Evolutionary conservation across 2,329 filamentous ascomycete genomes (phyloP), one percentile per base, ranked within the genome.

Genomic region (Trichoderma oligosporum): DNA sequence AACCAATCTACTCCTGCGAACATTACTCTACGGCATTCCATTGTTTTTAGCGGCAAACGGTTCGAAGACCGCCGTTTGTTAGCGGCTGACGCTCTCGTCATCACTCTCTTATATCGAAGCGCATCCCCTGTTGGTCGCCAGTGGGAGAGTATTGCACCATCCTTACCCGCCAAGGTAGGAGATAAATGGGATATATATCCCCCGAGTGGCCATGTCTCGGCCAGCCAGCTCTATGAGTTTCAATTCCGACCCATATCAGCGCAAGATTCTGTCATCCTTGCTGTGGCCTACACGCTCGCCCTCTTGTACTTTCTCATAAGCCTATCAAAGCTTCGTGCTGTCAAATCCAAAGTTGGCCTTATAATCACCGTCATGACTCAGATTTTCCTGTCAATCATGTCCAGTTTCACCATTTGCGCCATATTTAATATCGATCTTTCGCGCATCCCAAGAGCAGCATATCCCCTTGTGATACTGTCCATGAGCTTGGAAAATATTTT

Each of bases 401-500:
- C 88, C 4, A 91, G 88, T 70, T 89, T 93, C 66, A 91, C 88
- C 0, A 78, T 93, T 35, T 92, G 89, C 66, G 87, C 87, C 31
- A 78, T 91, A 44, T 79, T 91, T 61, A 86, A 87, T 61, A 82
- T 92, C 65, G 87, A 92, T 65, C 74, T 93, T 14, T 88, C 87
- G 8, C 84, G 83, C 62, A 87, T 93, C 48, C 89, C 89, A 2
- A 80, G 85, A 60, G 86, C 86, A 52, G 84, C 84, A 33, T 93
- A 91, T 67, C 89, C 89, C 0, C 79, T 90, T 8, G 86, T 90
- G n/a, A 82, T 92, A 7, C 78, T 91, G 36, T 82, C 85, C 36
- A 86, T 91, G 73, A 90, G 89, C 48, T 74, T 92, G 29, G 88
- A 91, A 65, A 91, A 92, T 64, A 88, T 89, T 61, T 87, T 91